These are phyloP conservation scores for Aspergillus ostianus DNA, from an alignment of 495 filamentous ascomycete genomes.

Conservation along the genomic window DNA sequence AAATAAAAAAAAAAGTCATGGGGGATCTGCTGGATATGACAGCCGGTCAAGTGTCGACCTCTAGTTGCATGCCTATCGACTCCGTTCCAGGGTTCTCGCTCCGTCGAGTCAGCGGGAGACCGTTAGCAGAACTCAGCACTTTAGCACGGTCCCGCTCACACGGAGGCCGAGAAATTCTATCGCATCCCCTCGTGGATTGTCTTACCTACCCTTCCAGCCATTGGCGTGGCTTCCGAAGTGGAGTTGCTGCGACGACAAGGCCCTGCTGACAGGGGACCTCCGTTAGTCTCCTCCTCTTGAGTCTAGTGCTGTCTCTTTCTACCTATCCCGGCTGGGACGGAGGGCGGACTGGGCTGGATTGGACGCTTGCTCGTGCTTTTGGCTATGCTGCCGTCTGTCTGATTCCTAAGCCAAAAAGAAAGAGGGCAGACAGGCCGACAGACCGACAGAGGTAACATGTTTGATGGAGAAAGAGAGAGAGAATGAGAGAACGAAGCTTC, in stretches of 20 bases:
- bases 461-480: neutral
- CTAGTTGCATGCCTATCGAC: neutral
- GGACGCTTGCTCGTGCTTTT: too few species aligned
- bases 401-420: conserved; percentile 23
- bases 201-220: neutral
- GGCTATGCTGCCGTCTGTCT: too few species aligned
- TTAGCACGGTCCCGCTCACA: neutral
- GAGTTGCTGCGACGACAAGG: neutral
- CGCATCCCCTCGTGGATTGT: neutral
- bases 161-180: neutral
- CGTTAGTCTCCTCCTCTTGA: neutral
- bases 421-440: too few species aligned
- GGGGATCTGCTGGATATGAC: neutral
- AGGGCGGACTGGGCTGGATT: neutral
- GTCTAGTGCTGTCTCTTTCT: neutral
- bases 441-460: conserved; percentile 2
- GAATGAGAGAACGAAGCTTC: conserved; percentile 6
- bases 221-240: neutral
- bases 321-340: neutral
- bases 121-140: neutral
- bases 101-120: neutral
- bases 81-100: too few species aligned
- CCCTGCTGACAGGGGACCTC: neutral
- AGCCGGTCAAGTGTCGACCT: neutral
- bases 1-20: neutral